Evolutionary conservation across 2,329 filamentous ascomycete species (phyloP).

Genomic region (Beauveria scarabaeidicola): DNA sequence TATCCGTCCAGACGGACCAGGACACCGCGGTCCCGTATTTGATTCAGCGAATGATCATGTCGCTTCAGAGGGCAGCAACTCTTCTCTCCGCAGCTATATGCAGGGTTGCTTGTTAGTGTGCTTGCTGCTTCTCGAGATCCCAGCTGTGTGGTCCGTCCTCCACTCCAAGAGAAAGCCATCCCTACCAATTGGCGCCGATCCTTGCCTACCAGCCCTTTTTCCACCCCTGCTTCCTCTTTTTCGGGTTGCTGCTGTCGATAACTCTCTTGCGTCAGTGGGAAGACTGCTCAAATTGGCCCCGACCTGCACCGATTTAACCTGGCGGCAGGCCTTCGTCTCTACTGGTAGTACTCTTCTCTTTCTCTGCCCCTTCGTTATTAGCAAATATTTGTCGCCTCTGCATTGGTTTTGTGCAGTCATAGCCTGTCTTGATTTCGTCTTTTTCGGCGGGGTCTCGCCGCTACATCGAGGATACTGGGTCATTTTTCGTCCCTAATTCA

Average conservation of each 20-base stretch:
- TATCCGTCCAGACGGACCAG: too few relatives aligned
- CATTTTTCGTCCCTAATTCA: background rate
- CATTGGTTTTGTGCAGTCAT: background rate
- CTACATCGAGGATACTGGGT: background rate
- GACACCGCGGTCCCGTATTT: too few relatives aligned
- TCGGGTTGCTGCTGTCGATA: background rate
- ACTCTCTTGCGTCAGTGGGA: background rate
- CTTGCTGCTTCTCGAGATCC: conserved; percentile 6
- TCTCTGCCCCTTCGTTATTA: background rate
- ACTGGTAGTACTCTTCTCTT: background rate
- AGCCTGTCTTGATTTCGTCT: background rate
- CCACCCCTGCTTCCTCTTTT: background rate
- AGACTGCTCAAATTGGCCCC: conserved; percentile 3
- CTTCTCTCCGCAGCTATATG: background rate
- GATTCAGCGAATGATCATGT: too few relatives aligned
- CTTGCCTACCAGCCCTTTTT: background rate
- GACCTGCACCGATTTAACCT: background rate
- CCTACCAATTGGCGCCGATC: conserved; percentile 4
- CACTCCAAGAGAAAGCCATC: background rate
- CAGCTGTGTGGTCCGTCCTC: conserved; percentile 5
- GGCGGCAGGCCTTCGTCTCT: background rate
- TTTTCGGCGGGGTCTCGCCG: background rate
- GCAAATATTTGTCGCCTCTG: background rate
- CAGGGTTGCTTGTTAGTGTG: background rate
- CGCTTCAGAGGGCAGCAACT: too few relatives aligned